A percentile compares a stretch with the other conserved stretches of the same genome.
Evolutionary conservation across 129 eudicot genomes (phyloP).

Genomic region (carrot (Daucus carota)): DNA sequence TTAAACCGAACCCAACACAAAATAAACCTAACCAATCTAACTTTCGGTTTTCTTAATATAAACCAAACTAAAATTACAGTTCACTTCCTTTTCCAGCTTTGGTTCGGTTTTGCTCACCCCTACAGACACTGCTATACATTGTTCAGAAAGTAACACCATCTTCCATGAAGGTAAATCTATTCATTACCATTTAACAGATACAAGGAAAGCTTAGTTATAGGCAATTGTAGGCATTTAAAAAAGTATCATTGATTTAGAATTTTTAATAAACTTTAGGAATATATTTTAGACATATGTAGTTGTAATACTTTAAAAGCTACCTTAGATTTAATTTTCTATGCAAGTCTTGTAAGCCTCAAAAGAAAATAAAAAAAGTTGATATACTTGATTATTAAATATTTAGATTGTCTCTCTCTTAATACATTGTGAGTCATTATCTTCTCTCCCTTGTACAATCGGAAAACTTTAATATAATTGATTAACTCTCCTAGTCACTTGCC

Average conservation of each 20-base stretch:
- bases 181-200: too few species aligned
- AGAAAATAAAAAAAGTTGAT: neutral
- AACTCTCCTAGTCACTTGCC: neutral
- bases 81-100: too few species aligned
- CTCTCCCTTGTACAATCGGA: neutral
- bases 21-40: neutral
- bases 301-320: neutral
- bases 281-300: neutral
- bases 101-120: too few species aligned
- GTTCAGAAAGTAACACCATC: too few species aligned
- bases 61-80: too few species aligned
- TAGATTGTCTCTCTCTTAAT: neutral
- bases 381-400: neutral
- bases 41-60: neutral
- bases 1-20: neutral
- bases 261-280: neutral
- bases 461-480: neutral
- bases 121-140: too few species aligned
- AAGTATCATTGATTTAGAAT: neutral
- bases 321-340: neutral
- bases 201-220: neutral
- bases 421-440: neutral
- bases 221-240: neutral
- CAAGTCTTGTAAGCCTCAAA: neutral
- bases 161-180: too few species aligned